Base-by-base conservation (phyloP, 208 protist species). In the Phytomonas francai region DNA sequence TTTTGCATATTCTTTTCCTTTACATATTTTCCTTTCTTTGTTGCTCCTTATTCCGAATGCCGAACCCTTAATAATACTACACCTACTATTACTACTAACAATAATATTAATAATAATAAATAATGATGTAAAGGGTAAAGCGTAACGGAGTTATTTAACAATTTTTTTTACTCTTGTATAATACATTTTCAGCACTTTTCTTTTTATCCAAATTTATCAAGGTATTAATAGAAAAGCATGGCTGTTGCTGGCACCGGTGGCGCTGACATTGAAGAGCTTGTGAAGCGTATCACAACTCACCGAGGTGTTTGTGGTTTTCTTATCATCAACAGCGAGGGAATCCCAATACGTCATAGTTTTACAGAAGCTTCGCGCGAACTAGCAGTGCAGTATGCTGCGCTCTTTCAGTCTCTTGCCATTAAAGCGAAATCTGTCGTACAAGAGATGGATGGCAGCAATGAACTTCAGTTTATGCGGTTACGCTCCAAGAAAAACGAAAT, bases 401-500 rank as follows among this genome's bases (percentile, higher is more conserved):
- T 97, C 31, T 95, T 98, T 65, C 93, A 97, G 54, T 90, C 90
- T 42, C 80, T 98, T n/a, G 84, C 91, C 0, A 86, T 90, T 59
- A 97, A 98, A 65, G 92, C 96, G 14, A 79, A 95, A 63, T 83
- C 65, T 32, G 91, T 92, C 14, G 79, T 98, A 33, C 81, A 93
- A 33, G 96, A 98, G 9, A 75, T 99, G 51, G 95, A 98, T 78
- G 89, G 80, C 69, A 93, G 92, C 79, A 97, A 98, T 72, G 96
- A 98, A 58, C 87, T 98, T n/a, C 92, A 93, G 25, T 92, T 98
- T 62, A 65, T 99, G 31, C 89, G 97, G 14, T 80, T 99, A 31
- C 89, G 97, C 31, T 91, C 94, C 22, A 91, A 94, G 67, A 98
- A 98, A 71, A 84, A 98, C 70, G 97, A 99, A 80, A 97, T 98